Conservation (phyloP, 441 rosid genomes). For the Gossypium armourianum region DNA sequence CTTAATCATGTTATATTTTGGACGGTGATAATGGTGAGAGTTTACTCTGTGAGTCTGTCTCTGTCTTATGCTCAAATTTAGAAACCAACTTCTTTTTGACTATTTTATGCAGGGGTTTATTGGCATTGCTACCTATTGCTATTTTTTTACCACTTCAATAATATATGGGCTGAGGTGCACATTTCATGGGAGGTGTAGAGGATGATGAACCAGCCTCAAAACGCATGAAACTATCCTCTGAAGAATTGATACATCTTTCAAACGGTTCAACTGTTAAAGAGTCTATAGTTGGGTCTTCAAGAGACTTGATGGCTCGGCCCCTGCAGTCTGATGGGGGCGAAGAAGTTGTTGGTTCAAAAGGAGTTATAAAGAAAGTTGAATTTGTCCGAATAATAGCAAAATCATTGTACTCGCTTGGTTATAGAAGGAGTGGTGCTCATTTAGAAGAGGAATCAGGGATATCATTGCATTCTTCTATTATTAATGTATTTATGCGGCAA, state of each 20-base stretch:
- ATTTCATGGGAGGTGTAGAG: conserved; percentile 72
- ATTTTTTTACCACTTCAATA: conserved; percentile 13
- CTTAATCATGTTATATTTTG: background rate
- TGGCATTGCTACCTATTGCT: conserved; percentile 7
- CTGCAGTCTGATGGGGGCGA: conserved; percentile 38
- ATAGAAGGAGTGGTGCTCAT: conserved; percentile 42
- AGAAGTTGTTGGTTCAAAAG: conserved; percentile 45
- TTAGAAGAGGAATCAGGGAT: conserved; percentile 60
- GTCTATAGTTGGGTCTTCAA: conserved; percentile 28
- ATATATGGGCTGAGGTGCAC: conserved; percentile 64
- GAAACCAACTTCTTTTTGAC: background rate
- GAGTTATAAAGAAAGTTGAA: conserved; percentile 46
- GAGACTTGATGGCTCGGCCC: conserved; percentile 52
- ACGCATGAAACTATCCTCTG: conserved; percentile 42
- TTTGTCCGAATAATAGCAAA: conserved; percentile 45
- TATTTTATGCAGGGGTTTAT: conserved; percentile 28
- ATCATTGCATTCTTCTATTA: conserved; percentile 34
- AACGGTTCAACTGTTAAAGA: conserved; percentile 35
- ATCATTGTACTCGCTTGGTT: conserved; percentile 53
- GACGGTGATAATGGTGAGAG: background rate
- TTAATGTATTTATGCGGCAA: conserved; percentile 33
- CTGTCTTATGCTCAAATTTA: background rate
- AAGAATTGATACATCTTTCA: conserved; percentile 28
- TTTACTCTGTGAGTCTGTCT: background rate
- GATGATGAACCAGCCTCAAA: conserved; percentile 59